Evolutionary conservation across 768 basidiomycete species (phyloP).

Genomic region (Collybia nuda): DNA sequence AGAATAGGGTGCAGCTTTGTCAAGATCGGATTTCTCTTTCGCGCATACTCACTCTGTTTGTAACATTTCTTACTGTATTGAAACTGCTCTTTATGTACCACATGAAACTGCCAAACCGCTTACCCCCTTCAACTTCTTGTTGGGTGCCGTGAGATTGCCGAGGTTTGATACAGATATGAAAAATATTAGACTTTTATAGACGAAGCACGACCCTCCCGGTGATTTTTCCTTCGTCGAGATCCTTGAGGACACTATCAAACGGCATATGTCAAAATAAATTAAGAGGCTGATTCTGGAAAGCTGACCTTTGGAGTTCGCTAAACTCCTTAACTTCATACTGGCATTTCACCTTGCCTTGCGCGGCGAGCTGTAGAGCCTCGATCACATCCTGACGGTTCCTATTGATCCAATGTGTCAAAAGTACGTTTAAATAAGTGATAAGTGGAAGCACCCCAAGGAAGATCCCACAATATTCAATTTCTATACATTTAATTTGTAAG

Average conservation of each 20-base stretch:
- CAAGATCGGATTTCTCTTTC: no score
- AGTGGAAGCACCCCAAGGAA: conserved; percentile 30
- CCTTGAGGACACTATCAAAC: conserved; percentile 21
- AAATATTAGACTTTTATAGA: neutral
- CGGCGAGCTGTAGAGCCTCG: conserved; percentile 77
- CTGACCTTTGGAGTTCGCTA: conserved; percentile 50
- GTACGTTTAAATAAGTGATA: neutral
- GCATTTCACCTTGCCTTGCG: conserved; percentile 65
- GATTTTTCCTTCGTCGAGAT: conserved; percentile 27
- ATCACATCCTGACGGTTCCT: conserved; percentile 76
- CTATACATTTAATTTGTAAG: no score
- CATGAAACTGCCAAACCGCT: no score
- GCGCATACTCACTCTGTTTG: no score
- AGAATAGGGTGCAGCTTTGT: neutral
- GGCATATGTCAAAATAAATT: neutral
- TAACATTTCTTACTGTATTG: no score
- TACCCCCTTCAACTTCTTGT: no score
- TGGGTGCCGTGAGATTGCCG: no score
- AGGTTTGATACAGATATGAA: no score
- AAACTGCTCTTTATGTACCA: no score
- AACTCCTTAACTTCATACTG: conserved; percentile 46
- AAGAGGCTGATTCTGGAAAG: conserved; percentile 2
- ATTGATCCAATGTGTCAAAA: neutral
- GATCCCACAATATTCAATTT: conserved; percentile 33
- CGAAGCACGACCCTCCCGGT: conserved; percentile 30